These are phyloP conservation scores for Miscanthus sacchariflorus DNA, from an alignment of 202 grass and related monocot species.

Conservation along the genomic window DNA sequence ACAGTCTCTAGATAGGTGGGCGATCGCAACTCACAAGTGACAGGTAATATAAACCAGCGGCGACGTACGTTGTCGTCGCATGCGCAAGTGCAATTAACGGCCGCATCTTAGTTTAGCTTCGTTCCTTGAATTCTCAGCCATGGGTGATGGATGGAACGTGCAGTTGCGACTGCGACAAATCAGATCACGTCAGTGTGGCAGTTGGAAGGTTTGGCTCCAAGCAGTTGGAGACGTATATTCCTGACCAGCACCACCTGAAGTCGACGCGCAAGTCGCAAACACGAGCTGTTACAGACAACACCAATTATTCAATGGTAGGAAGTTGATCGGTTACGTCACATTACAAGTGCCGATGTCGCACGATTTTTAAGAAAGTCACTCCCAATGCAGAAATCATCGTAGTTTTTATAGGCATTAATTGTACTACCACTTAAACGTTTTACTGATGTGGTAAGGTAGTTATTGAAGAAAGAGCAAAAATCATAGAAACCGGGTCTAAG, in stretches of 20 bases:
- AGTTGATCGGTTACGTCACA: no score
- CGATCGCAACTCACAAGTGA: not conserved
- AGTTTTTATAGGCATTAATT: no score
- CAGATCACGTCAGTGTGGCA: not conserved
- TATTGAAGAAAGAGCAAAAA: no score
- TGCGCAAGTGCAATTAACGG: slow-evolving; percentile 3
- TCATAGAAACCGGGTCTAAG: no score
- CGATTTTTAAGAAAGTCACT: no score
- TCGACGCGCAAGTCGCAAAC: not conserved
- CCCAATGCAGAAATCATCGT: no score
- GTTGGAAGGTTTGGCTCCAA: slow-evolving; percentile 22
- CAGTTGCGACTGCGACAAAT: not conserved
- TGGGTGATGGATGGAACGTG: not conserved
- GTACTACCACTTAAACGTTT: no score
- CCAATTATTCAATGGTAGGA: no score
- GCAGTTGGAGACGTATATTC: slow-evolving; percentile 9
- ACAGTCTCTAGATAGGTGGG: slow-evolving; percentile 15
- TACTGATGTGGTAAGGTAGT: no score
- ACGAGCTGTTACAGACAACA: not conserved
- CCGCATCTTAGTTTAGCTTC: not conserved
- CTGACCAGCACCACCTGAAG: slow-evolving; percentile 20
- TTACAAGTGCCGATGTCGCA: no score
- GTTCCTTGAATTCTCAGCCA: slow-evolving; percentile 11
- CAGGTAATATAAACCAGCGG: not conserved
- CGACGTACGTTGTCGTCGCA: not conserved